Evolutionary conservation across 2,329 filamentous ascomycete species (phyloP).

Genomic region (Hymenoscyphus fraxineus): DNA sequence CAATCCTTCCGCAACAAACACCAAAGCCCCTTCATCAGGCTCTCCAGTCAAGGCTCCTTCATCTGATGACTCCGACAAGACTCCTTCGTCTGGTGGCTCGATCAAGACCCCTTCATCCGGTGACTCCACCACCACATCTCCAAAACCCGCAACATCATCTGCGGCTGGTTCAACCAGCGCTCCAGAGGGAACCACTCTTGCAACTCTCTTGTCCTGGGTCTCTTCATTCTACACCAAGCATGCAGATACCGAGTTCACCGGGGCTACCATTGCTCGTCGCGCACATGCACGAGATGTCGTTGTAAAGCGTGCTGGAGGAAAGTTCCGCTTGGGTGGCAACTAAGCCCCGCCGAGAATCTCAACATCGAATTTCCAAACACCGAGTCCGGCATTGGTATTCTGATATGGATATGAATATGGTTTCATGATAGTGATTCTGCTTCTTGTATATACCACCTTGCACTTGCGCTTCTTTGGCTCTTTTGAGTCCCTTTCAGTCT

Average conservation of each 20-base stretch:
- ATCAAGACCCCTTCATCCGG: background rate
- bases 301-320: background rate
- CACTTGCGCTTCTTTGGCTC: conserved; percentile 1
- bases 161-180: conserved; percentile 1
- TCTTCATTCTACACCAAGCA: conserved; percentile 22
- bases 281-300: conserved; percentile 22
- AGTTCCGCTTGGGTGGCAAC: background rate
- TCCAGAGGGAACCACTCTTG: conserved; percentile 22
- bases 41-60: background rate
- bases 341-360: background rate
- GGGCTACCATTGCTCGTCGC: conserved; percentile 18
- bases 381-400: background rate
- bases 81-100: background rate
- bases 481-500: background rate
- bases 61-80: background rate
- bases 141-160: conserved; percentile 4
- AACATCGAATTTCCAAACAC: background rate
- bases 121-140: conserved; percentile 6
- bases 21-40: background rate
- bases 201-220: conserved; percentile 23
- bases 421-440: conserved; percentile 3
- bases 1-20: background rate
- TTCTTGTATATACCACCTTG: conserved; percentile 5
- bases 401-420: background rate
- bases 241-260: conserved; percentile 15